Conservation (phyloP, 2,329 filamentous ascomycete genomes). For the Penicillium sp. region DNA sequence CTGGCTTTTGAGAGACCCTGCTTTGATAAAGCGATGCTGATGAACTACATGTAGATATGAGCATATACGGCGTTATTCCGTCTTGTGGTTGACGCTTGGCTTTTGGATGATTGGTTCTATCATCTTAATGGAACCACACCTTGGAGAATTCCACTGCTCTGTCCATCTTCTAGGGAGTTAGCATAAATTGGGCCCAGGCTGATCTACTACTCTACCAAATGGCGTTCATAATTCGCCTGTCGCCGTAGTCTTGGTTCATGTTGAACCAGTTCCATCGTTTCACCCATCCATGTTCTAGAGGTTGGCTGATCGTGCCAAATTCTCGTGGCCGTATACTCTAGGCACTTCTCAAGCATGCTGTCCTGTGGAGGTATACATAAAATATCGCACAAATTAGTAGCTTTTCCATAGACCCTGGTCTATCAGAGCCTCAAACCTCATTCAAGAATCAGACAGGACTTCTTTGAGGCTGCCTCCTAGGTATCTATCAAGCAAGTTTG, state of each 20-base stretch:
- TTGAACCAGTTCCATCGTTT: neutral
- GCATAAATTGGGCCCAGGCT: neutral
- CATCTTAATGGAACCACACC: constrained; percentile 28
- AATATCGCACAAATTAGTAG: no score
- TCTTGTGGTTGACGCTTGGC: constrained; percentile 27
- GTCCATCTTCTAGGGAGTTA: neutral
- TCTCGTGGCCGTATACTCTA: neutral
- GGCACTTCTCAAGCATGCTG: neutral
- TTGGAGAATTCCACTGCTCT: constrained; percentile 5
- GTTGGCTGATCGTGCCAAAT: neutral
- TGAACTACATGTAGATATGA: constrained; percentile 45
- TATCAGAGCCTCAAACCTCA: no score
- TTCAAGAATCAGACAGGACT: no score
- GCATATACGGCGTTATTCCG: constrained; percentile 41
- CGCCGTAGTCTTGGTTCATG: neutral
- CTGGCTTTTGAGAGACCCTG: constrained; percentile 31
- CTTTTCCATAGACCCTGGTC: no score
- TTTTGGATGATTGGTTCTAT: constrained; percentile 25
- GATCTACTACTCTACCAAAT: neutral
- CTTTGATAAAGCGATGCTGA: constrained; percentile 39
- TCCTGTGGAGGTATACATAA: no score
- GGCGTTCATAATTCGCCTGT: neutral
- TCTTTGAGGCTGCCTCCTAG: no score
- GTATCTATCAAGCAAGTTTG: neutral
- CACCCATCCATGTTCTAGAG: neutral